phyloP scores from a whole-genome alignment of 2,329 filamentous ascomycete genomes.

The Diaporthe humulicola region DNA sequence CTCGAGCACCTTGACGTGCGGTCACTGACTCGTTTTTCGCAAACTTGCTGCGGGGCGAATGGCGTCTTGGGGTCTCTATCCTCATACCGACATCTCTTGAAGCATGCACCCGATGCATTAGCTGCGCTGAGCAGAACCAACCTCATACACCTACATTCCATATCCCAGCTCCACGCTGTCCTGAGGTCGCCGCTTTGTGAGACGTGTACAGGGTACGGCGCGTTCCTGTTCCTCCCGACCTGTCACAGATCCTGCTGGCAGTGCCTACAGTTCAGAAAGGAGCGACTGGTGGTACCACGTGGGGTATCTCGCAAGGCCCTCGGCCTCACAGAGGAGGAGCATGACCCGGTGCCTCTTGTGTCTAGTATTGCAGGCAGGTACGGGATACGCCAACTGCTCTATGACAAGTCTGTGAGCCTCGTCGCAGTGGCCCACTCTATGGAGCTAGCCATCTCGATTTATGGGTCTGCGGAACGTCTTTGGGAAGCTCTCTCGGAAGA shows the following conservation, averaged over 20 bases:
- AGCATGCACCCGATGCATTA: background rate
- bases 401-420: background rate
- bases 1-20: background rate
- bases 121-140: background rate
- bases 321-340: background rate
- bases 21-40: background rate
- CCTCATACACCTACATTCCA: background rate
- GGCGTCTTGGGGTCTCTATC: background rate
- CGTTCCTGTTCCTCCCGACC: slow-evolving; percentile 6
- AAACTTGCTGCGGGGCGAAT: background rate
- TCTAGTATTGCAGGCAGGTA: background rate
- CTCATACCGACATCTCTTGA: background rate
- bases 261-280: background rate
- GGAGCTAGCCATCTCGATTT: background rate
- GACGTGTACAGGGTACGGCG: background rate
- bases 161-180: background rate
- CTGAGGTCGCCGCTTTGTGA: background rate
- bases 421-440: background rate
- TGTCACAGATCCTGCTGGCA: slow-evolving; percentile 3
- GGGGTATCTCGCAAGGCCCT: background rate
- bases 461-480: background rate
- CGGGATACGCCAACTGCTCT: background rate
- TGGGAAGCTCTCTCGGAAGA: background rate
- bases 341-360: background rate
- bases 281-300: background rate